Evolutionary conservation across 1,139 yeast species (phyloP), one percentile per base, ranked within the genome.

Genomic region (Kluyveromyces sp.): DNA sequence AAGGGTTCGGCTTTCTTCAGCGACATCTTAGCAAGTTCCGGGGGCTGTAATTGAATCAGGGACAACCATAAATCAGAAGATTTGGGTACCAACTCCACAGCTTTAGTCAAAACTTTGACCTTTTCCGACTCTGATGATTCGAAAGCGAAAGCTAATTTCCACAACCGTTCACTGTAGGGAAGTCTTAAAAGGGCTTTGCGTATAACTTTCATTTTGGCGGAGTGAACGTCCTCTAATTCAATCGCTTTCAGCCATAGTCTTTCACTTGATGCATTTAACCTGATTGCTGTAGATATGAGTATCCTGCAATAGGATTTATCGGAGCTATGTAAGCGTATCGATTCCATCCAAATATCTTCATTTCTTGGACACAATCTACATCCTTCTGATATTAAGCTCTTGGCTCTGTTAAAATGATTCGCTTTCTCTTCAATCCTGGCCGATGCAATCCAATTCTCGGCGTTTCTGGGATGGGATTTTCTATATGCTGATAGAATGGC

Each of bases 361-460:
- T 69, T 75, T 39, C 68, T 68, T 0, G 92, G 88, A 47, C 89
- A 77, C 40, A 67, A 68, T 6, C 68, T 69, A 58, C 96, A 85
- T 1, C 95, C 98, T 56, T 85, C 78, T 25, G 70, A 71, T 3
- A 88, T 80, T 11, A 83, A 52, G 31, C 66, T 65, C 47, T 75
- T 73, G 0, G 98, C 96, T 20, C 66, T 65, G 4, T 66, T 66
- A 46, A 69, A 68, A 44, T 78, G 78, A 34, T 71, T 70, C 1
- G 81, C 83, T 41, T 74, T 75, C 49, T 79, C 83, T 58, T 92
- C 97, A 9, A 88, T 61, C 40, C 88, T 65, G 0, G 96, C 94
- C 32, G 89, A 77, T 0, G 94, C 87, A 25, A 92, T 84, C 96
- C 96, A 92, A 11, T 87, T 86, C 41, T 77, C 75, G 0, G 95